A percentile compares a stretch with the other conserved stretches of the same genome.
phyloP scores from a whole-genome alignment of 176 grass and related monocot species.

The Pontederia paniculata region DNA sequence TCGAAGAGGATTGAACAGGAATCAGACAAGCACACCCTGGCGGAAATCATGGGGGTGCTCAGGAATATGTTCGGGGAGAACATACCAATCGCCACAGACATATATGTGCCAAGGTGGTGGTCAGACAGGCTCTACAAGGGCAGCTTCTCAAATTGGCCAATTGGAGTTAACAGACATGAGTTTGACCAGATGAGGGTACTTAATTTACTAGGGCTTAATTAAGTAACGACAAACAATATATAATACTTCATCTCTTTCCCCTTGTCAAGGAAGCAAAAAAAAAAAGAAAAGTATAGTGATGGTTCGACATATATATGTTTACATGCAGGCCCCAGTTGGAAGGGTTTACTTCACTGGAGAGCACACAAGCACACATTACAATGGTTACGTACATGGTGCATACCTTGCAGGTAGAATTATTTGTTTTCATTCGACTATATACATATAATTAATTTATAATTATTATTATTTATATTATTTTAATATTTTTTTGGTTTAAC shows the following conservation, averaged over 20 bases:
- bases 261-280: no score
- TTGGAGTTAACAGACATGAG: constrained; percentile 51
- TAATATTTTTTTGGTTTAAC: no score
- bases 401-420: constrained; percentile 32
- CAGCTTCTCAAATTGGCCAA: constrained; percentile 53
- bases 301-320: accelerated
- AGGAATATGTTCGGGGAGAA: constrained; percentile 36
- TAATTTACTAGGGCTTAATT: neutral
- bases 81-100: constrained; percentile 41
- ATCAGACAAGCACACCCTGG: constrained; percentile 40
- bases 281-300: neutral
- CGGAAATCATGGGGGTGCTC: constrained; percentile 40
- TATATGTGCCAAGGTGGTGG: constrained; percentile 51
- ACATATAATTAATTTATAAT: neutral
- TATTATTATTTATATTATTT: neutral
- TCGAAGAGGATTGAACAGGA: constrained; percentile 59
- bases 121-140: constrained; percentile 54
- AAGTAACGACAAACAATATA: neutral
- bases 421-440: neutral
- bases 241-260: neutral
- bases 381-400: constrained; percentile 51
- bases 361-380: constrained; percentile 49
- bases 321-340: constrained; percentile 33
- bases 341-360: constrained; percentile 58
- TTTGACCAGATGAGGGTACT: constrained; percentile 61